Base-by-base conservation (phyloP, 306 rosid genomes). In the Carpinus viminea region DNA sequence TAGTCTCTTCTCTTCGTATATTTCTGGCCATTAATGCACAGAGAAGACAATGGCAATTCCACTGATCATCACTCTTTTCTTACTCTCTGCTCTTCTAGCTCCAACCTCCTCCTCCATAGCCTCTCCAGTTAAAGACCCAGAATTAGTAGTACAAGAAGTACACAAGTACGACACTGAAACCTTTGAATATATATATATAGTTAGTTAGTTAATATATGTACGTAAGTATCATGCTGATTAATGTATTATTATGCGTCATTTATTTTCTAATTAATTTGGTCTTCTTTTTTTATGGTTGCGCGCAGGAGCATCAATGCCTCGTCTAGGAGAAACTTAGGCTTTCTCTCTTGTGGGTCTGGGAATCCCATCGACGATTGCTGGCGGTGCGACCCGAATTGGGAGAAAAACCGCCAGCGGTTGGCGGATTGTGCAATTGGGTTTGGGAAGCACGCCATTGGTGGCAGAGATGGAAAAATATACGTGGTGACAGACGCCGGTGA, bases 291-390 rank as follows among this genome's bases (percentile, higher is more conserved):
- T 8, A 12, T 72, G 21, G 15, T 71, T 81, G 65, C 1, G 26
- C 26, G 26, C 87, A 95, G 98, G 88, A 95, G 92, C 88, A 84
- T 88, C 74, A 91, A 91, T 77, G 88, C 46, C 34, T 31, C 34
- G 13, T 88, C 91, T 0, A 84, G 97, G 50, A 86, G 99, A 54
- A 89, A 79, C 24, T 31, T 95, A 65, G 99, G 84, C 17, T 91
- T 74, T 79, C 86, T 92, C 4, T 91, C 99, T 5, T 95, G 99
- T 31, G 90, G 85, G 4, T 87, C 79, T 0, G 98, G 98, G 1
- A 95, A 95, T 80, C 94, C 97, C 8, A 91, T 95, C 24, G 99
- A 95, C 68, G 99, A 95, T 75, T 95, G 99, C 76, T 95, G 99
- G 99, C 81, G 93, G 68, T 95, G 99, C 57, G 98, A 92, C 73